Evolutionary conservation across 805 yeast species (phyloP), one percentile per base, ranked within the genome.

Genomic region (Tetrapisispora taiwanensis): DNA sequence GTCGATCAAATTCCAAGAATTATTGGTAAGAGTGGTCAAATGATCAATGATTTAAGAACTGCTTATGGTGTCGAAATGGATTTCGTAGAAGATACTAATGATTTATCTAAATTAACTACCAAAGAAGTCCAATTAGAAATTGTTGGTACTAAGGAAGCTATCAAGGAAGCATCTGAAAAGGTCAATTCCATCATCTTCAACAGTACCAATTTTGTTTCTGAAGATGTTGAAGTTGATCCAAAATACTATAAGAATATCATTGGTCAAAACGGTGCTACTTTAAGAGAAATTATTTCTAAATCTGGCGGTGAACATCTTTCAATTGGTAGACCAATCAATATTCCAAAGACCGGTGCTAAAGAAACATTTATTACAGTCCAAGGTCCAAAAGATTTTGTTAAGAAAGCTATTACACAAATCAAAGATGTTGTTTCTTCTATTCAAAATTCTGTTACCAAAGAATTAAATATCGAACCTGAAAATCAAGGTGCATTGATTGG

Each of bases 1-100:
- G 61, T 72, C 36, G 75, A 73, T 48, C 80, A 86, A n/a, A 74
- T 90, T 46, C 74, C 96, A 18, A 74, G 87, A 59, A 79, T 92
- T 46, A 88, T 92, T 60, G 98, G 98, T 56, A 87, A 84, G 57
- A 72, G 73, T 47, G 97, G 97, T 60, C 90, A 85, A 48, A 75
- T 73, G 42, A 82, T 92, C 56, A 84, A 80, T 49, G 84, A 83
- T 55, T 80, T 94, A 45, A 76, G 85, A 48, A 87, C 81, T 45
- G 71, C 65, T 42, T 63, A 63, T 43, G 72, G 70, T 39, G 76
- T 79, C 38, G 81, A 79, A 51, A 71, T 77, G 62, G 68, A 67
- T 39, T 66, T 71, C 44, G 44, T 58, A 33, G 60, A 59, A 43
- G 63, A 58, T 45, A 60, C 60, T 22, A 71, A 68, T 17, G 69